phyloP scores from a whole-genome alignment of 2,329 filamentous ascomycete genomes.

The Fusarium sarcochroum region DNA sequence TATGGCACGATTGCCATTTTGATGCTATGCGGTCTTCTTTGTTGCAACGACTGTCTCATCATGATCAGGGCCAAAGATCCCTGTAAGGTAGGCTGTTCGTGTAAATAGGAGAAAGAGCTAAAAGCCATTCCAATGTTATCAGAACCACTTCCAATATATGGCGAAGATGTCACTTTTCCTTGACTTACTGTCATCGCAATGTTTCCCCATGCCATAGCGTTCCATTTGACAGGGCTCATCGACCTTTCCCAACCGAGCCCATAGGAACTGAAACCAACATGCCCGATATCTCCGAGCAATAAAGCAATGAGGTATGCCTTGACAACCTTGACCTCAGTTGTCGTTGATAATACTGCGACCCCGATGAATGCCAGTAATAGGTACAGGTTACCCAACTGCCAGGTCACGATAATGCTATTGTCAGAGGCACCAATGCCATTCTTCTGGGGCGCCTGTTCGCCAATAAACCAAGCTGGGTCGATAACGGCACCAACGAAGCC shows the following conservation, averaged over 20 bases:
- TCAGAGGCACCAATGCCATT: constrained; percentile 56
- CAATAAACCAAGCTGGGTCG: constrained; percentile 73
- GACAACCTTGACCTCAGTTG: constrained; percentile 75
- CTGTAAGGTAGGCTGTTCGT: constrained; percentile 70
- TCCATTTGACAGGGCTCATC: constrained; percentile 72
- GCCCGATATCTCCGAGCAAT: constrained; percentile 76
- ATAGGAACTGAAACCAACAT: constrained; percentile 72
- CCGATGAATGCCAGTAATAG: constrained; percentile 75
- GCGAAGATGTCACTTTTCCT: neutral
- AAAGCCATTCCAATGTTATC: constrained; percentile 2
- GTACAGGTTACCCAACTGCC: constrained; percentile 80
- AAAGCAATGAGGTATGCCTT: constrained; percentile 76
- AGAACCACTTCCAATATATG: neutral
- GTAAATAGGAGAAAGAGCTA: constrained; percentile 69
- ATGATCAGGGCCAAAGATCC: constrained; percentile 68
- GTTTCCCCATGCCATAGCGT: constrained; percentile 80
- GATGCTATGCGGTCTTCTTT: constrained; percentile 49
- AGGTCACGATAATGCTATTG: constrained; percentile 69
- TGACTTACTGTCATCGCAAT: constrained; percentile 73
- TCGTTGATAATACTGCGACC: constrained; percentile 73
- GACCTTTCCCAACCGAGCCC: constrained; percentile 70
- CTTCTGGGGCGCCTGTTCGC: constrained; percentile 68
- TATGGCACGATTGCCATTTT: neutral
- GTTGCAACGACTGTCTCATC: constrained; percentile 8
- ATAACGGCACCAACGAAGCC: constrained; percentile 71